Percentiles rank a stretch among this genome's conserved stretches.
Conservation (phyloP, 345 rosid species). For the Lepidium aucheri region DNA sequence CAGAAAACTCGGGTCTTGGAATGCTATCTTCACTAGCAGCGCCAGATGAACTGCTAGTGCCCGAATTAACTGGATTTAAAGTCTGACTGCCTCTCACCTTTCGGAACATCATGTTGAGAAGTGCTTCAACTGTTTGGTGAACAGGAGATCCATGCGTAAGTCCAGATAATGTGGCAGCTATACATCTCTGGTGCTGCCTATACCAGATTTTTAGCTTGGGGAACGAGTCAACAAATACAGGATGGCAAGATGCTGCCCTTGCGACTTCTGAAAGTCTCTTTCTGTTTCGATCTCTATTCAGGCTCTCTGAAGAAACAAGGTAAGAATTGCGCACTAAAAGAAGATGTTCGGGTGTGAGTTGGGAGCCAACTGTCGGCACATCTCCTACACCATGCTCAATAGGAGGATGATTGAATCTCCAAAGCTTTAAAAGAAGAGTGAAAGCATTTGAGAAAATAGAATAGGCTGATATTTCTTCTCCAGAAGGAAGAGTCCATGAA, state of each 20-base stretch:
- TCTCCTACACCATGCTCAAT: slow-evolving; percentile 87
- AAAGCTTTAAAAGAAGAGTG: slow-evolving; percentile 80
- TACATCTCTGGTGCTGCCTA: slow-evolving; percentile 82
- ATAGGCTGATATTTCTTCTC: slow-evolving; percentile 72
- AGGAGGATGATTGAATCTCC: slow-evolving; percentile 95
- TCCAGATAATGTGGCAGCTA: slow-evolving; percentile 79
- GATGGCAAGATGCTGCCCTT: slow-evolving; percentile 44
- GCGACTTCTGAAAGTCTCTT: slow-evolving; percentile 56
- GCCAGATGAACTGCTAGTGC: slow-evolving; percentile 78
- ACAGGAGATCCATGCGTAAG: slow-evolving; percentile 83
- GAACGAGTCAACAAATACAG: slow-evolving; percentile 81
- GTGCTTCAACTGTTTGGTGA: slow-evolving; percentile 71
- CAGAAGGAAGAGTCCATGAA: slow-evolving; percentile 71
- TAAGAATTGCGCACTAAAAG: slow-evolving; percentile 76
- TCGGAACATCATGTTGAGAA: slow-evolving; percentile 74
- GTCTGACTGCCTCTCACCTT: slow-evolving; percentile 61
- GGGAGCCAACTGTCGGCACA: slow-evolving; percentile 81
- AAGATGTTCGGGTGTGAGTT: slow-evolving; percentile 83
- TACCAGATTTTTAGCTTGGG: slow-evolving; percentile 89
- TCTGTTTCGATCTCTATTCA: slow-evolving; percentile 48
- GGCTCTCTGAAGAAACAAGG: slow-evolving; percentile 53
- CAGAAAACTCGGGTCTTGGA: slow-evolving; percentile 62
- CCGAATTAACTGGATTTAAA: slow-evolving; percentile 57
- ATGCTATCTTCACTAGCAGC: slow-evolving; percentile 55
- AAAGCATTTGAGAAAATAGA: slow-evolving; percentile 90